phyloP scores from a whole-genome alignment of 139 green algal species.

The Nannochloris sp. region DNA sequence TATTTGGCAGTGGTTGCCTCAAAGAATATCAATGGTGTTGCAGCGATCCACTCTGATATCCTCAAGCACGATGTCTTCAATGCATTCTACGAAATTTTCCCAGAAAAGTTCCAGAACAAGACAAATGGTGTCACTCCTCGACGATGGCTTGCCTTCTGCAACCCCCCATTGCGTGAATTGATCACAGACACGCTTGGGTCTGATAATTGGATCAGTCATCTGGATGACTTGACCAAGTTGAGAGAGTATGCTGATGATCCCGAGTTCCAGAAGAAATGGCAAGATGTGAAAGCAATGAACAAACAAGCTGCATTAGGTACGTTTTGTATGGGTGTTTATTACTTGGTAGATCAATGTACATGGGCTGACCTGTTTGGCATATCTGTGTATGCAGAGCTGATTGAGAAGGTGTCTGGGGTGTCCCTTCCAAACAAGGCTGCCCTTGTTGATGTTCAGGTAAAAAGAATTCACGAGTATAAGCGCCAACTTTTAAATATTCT shows the following conservation, averaged over 20 bases:
- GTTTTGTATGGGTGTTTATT: neutral
- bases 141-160: constrained; percentile 92
- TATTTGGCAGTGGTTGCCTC: constrained; percentile 83
- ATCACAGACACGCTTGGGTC: constrained; percentile 81
- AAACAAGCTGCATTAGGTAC: constrained; percentile 44
- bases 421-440: constrained; percentile 56
- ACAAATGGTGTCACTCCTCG: constrained; percentile 90
- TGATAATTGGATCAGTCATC: constrained; percentile 86
- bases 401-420: constrained; percentile 65
- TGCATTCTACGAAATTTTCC: constrained; percentile 54
- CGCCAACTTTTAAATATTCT: constrained; percentile 91
- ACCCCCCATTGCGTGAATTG: constrained; percentile 75
- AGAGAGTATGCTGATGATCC: constrained; percentile 42
- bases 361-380: constrained; percentile 4
- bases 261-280: constrained; percentile 63
- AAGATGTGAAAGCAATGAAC: constrained; percentile 70
- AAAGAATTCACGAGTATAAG: constrained; percentile 99
- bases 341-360: neutral
- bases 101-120: constrained; percentile 94
- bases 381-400: constrained; percentile 26
- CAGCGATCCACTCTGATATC: constrained; percentile 80
- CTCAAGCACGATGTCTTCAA: constrained; percentile 32
- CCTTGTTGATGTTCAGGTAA: constrained; percentile 92
- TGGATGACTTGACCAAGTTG: constrained; percentile 45
- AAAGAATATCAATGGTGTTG: constrained; percentile 90